These are phyloP conservation scores for Dictyostelium intermedium DNA, from an alignment of 78 protist species.

Conservation along the genomic window DNA sequence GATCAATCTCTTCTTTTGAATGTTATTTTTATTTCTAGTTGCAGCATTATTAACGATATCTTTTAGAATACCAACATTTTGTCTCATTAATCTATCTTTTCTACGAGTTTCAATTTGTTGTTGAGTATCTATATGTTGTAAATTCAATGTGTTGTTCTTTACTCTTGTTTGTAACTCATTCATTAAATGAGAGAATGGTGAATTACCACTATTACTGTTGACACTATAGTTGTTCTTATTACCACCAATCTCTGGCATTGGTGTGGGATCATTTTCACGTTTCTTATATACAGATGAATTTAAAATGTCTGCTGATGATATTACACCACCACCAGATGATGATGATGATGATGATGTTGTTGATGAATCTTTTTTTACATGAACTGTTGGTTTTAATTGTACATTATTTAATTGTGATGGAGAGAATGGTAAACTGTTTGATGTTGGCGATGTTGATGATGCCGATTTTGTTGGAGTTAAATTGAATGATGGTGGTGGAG, in stretches of 20 bases:
- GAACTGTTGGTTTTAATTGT: background rate
- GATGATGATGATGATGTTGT: no score
- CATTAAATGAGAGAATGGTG: constrained; percentile 29
- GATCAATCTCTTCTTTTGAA: background rate
- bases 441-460: background rate
- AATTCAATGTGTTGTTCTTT: background rate
- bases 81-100: constrained; percentile 45
- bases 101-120: constrained; percentile 34
- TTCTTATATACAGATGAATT: background rate
- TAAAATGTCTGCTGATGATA: background rate
- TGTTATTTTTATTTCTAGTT: background rate
- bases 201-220: background rate
- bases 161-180: constrained; percentile 39
- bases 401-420: constrained; percentile 1
- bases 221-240: background rate
- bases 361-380: background rate
- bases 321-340: background rate
- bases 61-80: constrained; percentile 23
- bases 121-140: constrained; percentile 43
- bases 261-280: constrained; percentile 13
- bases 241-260: background rate
- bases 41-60: constrained; percentile 58
- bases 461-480: background rate
- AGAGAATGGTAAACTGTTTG: constrained; percentile 2
- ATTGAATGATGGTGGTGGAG: background rate